These are phyloP conservation scores for Apodospora peruviana DNA, from an alignment of 495 filamentous ascomycete genomes.

Conservation along the genomic window DNA sequence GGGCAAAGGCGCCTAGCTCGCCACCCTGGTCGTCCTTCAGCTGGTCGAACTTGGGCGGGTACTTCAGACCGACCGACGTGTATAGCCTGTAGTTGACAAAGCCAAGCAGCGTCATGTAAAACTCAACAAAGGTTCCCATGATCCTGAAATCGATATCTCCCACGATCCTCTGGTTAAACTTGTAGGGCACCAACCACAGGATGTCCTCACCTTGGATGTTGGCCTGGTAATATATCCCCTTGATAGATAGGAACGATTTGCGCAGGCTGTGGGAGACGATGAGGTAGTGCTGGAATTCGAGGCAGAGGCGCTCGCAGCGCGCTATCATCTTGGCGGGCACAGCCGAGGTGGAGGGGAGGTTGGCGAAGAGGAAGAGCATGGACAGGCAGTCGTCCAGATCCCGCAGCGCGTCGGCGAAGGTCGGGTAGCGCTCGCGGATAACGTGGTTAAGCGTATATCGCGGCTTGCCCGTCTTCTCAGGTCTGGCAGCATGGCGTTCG, in stretches of 20 bases:
- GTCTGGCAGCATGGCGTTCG: slow-evolving; percentile 56
- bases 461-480: slow-evolving; percentile 81
- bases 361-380: slow-evolving; percentile 95
- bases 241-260: slow-evolving; percentile 96
- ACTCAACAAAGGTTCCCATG: slow-evolving; percentile 98
- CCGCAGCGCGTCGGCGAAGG: slow-evolving; percentile 88
- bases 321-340: slow-evolving; percentile 91
- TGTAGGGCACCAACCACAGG: slow-evolving; percentile 94
- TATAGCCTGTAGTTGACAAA: slow-evolving; percentile 96
- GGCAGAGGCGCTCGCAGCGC: slow-evolving; percentile 81
- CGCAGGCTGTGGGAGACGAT: slow-evolving; percentile 84
- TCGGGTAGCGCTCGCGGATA: slow-evolving; percentile 96
- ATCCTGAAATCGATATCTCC: slow-evolving; percentile 96
- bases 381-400: slow-evolving; percentile 96
- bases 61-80: slow-evolving; percentile 82
- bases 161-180: slow-evolving; percentile 88
- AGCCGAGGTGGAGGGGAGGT: slow-evolving; percentile 79
- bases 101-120: slow-evolving; percentile 91
- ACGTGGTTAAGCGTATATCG: slow-evolving; percentile 90
- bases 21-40: slow-evolving; percentile 81
- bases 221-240: slow-evolving; percentile 99
- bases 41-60: slow-evolving; percentile 89
- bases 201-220: slow-evolving; percentile 98
- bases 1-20: slow-evolving; percentile 84
- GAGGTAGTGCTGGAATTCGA: slow-evolving; percentile 96